Conservation (phyloP, 805 yeast genomes). For the Lipomyces japonicus region DNA sequence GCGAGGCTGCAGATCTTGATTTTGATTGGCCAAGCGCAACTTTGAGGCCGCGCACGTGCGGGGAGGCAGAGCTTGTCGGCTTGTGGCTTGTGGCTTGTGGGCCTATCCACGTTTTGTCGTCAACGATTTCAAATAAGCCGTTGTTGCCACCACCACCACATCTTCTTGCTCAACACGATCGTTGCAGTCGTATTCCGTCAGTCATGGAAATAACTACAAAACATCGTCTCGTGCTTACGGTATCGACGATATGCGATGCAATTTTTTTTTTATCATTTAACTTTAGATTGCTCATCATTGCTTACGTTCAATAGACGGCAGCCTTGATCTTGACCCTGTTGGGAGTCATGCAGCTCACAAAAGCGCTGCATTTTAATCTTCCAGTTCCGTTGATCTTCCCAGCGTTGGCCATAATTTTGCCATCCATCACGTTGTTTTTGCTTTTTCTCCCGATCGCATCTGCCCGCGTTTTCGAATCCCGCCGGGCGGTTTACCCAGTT, state of each 20-base stretch:
- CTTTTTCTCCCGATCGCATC: conserved; percentile 15
- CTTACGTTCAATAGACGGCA: conserved; percentile 7
- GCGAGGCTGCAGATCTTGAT: too few species aligned
- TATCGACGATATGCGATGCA: not conserved
- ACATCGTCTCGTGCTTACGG: not conserved
- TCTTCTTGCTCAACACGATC: too few species aligned
- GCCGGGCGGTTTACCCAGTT: conserved; percentile 13
- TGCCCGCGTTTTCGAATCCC: conserved; percentile 12
- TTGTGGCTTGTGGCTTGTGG: too few species aligned
- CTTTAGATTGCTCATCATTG: not conserved
- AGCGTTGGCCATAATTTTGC: conserved; percentile 16
- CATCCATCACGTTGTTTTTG: conserved; percentile 9
- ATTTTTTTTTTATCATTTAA: not conserved
- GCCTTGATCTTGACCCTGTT: conserved; percentile 20
- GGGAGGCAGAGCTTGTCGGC: too few species aligned
- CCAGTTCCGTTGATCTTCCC: conserved; percentile 19
- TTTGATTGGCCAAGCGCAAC: too few species aligned
- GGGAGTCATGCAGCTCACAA: conserved; percentile 26
- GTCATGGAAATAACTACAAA: not conserved
- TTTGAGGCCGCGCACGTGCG: too few species aligned
- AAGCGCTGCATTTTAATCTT: conserved; percentile 18
- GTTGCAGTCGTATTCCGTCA: too few species aligned
- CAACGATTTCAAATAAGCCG: too few species aligned
- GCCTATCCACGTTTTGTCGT: too few species aligned
- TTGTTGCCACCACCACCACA: too few species aligned